A percentile compares a stretch with the other conserved stretches of the same genome.
These are phyloP conservation scores for Ascobolus immersus DNA, from an alignment of 495 filamentous ascomycete genomes.

Conservation along the genomic window DNA sequence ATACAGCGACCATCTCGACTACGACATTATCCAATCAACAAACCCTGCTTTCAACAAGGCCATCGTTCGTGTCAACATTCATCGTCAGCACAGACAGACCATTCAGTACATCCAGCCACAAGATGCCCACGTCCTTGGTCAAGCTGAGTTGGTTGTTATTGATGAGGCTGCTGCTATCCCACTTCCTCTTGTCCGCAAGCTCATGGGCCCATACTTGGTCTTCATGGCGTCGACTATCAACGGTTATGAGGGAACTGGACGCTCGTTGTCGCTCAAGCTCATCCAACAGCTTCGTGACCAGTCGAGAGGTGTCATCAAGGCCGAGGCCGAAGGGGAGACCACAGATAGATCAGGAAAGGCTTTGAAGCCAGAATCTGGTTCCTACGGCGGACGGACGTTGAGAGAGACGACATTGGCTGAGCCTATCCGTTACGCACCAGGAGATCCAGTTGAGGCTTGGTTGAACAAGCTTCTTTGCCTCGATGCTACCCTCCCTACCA, in stretches of 20 bases:
- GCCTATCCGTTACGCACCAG: conserved; percentile 81
- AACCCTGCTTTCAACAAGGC: conserved; percentile 99
- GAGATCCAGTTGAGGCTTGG: conserved; percentile 86
- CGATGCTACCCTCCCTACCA: conserved; percentile 63
- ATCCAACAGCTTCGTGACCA: conserved; percentile 95
- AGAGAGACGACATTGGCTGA: conserved; percentile 79
- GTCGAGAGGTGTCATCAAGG: conserved; percentile 35
- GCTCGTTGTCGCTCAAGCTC: conserved; percentile 82
- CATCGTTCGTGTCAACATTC: conserved; percentile 87
- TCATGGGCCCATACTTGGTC: conserved; percentile 93
- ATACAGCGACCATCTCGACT: conserved; percentile 85
- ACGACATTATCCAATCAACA: conserved; percentile 93
- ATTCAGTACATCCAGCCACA: conserved; percentile 97
- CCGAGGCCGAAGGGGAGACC: conserved; percentile 33
- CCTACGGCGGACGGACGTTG: conserved; percentile 48
- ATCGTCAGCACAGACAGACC: conserved; percentile 85
- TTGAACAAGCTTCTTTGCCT: conserved; percentile 83
- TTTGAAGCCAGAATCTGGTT: conserved; percentile 31
- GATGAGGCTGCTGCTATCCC: conserved; percentile 97
- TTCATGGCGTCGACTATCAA: conserved; percentile 99
- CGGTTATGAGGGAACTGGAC: conserved; percentile 91
- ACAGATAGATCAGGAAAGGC: conserved; percentile 48
- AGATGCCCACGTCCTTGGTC: conserved; percentile 78
- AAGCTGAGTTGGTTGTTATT: conserved; percentile 88
- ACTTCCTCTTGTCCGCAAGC: conserved; percentile 66